Evolutionary conservation across 108 stramenopile species (phyloP).

Genomic region (Pseudonitzschia multiseries): DNA sequence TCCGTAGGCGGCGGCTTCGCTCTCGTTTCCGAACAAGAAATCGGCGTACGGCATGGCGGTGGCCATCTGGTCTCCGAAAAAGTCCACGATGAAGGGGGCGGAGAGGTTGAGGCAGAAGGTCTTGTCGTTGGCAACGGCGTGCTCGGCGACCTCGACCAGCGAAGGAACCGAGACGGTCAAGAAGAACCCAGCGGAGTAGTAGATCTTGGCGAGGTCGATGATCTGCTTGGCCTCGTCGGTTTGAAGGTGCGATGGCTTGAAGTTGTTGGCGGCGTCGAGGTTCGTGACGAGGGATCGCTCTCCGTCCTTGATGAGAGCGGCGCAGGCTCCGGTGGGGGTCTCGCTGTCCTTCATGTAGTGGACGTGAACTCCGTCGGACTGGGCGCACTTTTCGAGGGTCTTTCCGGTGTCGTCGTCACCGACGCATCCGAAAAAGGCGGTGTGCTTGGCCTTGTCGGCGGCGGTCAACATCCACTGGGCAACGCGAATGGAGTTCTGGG

Average conservation of each 20-base stretch:
- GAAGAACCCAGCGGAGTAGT: conserved; percentile 98
- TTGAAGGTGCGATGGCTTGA: conserved; percentile 91
- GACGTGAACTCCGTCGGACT: conserved; percentile 90
- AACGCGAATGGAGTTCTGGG: conserved; percentile 99
- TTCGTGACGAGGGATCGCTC: conserved; percentile 97
- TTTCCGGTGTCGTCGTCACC: conserved; percentile 89
- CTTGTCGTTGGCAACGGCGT: conserved; percentile 89
- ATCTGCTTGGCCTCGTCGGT: conserved; percentile 92
- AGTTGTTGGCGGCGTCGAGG: conserved; percentile 98
- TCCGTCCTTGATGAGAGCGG: conserved; percentile 93
- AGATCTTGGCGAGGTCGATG: conserved; percentile 78
- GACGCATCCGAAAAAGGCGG: conserved; percentile 94
- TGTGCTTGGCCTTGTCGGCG: conserved; percentile 52
- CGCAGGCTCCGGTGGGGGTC: conserved; percentile 98
- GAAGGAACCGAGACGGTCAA: conserved; percentile 96
- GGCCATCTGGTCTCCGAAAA: conserved; percentile 95
- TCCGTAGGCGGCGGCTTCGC: conserved; percentile 96
- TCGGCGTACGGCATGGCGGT: conserved; percentile 94
- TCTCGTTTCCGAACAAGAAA: conserved; percentile 98
- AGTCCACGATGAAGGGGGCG: conserved; percentile 98
- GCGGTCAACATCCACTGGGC: conserved; percentile 95
- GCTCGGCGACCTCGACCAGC: conserved; percentile 88
- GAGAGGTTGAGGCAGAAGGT: conserved; percentile 95
- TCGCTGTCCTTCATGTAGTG: conserved; percentile 95
- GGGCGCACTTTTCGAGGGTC: conserved; percentile 85